Percentiles rank a stretch among this genome's conserved stretches.
These are phyloP conservation scores for Paracorniculantispora psalliotae DNA, from an alignment of 2,329 filamentous ascomycete genomes.

Conservation along the genomic window DNA sequence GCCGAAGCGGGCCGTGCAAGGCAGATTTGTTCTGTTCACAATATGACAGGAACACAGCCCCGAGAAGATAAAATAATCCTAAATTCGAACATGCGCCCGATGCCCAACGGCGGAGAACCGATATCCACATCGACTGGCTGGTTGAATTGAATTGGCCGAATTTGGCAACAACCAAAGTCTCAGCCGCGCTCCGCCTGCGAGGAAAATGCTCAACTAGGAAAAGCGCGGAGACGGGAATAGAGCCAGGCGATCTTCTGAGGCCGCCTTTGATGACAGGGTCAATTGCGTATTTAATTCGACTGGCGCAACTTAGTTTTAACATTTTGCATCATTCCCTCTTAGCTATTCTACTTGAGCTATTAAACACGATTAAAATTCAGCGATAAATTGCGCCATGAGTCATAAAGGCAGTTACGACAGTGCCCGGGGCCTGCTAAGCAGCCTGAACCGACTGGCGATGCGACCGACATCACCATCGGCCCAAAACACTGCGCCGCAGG, in stretches of 20 bases:
- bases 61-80: no score
- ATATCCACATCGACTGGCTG: not conserved
- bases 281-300: not conserved
- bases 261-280: not conserved
- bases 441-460: not conserved
- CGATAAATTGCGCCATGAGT: not conserved
- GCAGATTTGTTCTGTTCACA: no score
- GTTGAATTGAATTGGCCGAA: not conserved
- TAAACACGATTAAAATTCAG: not conserved
- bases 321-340: not conserved
- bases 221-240: not conserved
- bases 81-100: not conserved
- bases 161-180: not conserved
- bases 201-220: not conserved
- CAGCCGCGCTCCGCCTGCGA: not conserved
- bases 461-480: not conserved
- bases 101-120: not conserved
- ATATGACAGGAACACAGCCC: no score
- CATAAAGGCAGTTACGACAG: not conserved
- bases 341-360: not conserved
- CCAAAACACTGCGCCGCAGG: not conserved
- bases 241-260: not conserved
- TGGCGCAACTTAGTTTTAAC: not conserved
- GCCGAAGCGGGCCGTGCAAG: no score
- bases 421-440: not conserved